Evolutionary conservation across 2,329 filamentous ascomycete genomes (phyloP).

Genomic region (Chrysosporium keratinophilum): DNA sequence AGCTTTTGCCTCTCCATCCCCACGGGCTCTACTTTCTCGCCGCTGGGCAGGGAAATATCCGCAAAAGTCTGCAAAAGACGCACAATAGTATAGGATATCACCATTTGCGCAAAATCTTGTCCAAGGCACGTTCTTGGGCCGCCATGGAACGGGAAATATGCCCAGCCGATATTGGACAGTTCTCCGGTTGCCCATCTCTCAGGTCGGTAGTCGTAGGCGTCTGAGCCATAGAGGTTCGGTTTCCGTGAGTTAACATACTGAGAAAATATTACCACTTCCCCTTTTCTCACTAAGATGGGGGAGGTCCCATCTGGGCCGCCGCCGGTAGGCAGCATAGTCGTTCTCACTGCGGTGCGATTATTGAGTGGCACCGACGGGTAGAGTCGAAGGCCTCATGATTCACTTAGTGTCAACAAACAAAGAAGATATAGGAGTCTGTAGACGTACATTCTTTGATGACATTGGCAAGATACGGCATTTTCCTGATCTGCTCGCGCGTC

Average conservation of each 20-base stretch:
- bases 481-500: constrained; percentile 17
- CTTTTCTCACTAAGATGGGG: constrained; percentile 57
- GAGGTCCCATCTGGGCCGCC: constrained; percentile 51
- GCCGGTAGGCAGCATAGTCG: constrained; percentile 40
- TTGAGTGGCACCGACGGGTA: constrained; percentile 41
- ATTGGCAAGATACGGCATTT: constrained; percentile 25
- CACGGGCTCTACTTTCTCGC: constrained; percentile 16
- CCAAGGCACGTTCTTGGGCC: constrained; percentile 45
- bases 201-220: constrained; percentile 31
- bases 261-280: constrained; percentile 56
- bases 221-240: constrained; percentile 47
- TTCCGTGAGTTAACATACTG: constrained; percentile 64
- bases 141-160: constrained; percentile 45
- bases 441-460: constrained; percentile 39
- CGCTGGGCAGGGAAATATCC: constrained; percentile 12
- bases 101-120: constrained; percentile 49
- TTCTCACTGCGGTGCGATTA: constrained; percentile 29
- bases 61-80: constrained; percentile 14
- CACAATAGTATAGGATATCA: constrained; percentile 38
- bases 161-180: constrained; percentile 30
- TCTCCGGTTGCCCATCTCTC: constrained; percentile 54
- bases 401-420: not conserved
- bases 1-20: constrained; percentile 20
- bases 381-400: constrained; percentile 30
- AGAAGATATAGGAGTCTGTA: not conserved